phyloP scores from a whole-genome alignment of 2,329 filamentous ascomycete species.

The Alternaria brassicae region DNA sequence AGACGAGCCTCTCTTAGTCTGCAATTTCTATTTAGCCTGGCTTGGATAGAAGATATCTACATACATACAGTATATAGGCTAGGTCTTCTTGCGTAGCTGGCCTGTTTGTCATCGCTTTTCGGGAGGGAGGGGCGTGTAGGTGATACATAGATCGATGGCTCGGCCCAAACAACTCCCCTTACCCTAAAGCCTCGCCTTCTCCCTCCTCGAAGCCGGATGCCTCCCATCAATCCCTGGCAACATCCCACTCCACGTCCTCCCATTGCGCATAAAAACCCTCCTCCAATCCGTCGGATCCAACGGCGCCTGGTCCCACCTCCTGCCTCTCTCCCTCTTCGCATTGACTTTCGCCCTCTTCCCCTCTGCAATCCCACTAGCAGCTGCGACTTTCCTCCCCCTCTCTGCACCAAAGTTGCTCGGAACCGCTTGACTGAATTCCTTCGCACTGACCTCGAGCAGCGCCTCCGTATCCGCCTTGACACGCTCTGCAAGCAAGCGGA shows the following conservation, averaged over 20 bases:
- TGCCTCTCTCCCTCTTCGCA: slow-evolving; percentile 10
- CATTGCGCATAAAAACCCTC: slow-evolving; percentile 23
- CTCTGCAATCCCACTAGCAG: slow-evolving; percentile 22
- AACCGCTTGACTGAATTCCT: slow-evolving; percentile 27
- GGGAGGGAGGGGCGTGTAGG: too few relatives aligned
- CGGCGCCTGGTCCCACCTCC: slow-evolving; percentile 18
- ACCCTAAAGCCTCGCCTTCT: slow-evolving; percentile 7
- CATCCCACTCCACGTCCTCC: slow-evolving; percentile 18
- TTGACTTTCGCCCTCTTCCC: slow-evolving; percentile 15
- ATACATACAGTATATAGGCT: too few relatives aligned
- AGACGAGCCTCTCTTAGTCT: too few relatives aligned
- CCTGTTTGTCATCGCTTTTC: too few relatives aligned
- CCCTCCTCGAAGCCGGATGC: slow-evolving; percentile 11
- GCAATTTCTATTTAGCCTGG: too few relatives aligned
- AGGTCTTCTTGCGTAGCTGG: too few relatives aligned
- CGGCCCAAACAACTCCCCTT: not conserved
- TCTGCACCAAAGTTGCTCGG: slow-evolving; percentile 27
- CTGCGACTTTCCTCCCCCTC: slow-evolving; percentile 17
- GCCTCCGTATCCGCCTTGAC: slow-evolving; percentile 24
- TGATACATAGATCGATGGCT: too few relatives aligned
- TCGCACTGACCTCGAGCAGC: slow-evolving; percentile 25
- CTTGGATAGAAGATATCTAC: too few relatives aligned
- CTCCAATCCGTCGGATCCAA: slow-evolving; percentile 27
- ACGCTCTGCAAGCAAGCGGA: slow-evolving; percentile 22
- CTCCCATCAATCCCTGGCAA: slow-evolving; percentile 15